Base-by-base conservation (phyloP, 768 basidiomycete genomes). In the Suillus ampliporus region DNA sequence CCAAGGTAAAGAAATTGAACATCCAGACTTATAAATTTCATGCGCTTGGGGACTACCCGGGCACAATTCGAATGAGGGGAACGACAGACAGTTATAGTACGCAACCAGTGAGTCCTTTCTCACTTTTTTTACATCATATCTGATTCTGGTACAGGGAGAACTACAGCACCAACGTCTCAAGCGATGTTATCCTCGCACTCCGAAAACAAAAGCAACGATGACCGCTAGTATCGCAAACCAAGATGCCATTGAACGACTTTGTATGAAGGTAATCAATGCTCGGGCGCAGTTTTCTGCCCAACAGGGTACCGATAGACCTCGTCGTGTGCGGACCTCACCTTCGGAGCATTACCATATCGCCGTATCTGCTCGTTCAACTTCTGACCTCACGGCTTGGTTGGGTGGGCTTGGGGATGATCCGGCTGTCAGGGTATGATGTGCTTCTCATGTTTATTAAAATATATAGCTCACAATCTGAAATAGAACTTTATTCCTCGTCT, bases 11-110 rank as follows among this genome's bases (percentile, higher is more conserved):
- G 26, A n/a, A 35, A 31, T 26, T 64, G 0, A 66, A 66, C 15
- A 44, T 66, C 2, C 13, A 15, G 5, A 62, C 64, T 23, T 67
- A 62, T 52, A 62, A 65, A 21, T 57, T 44, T 41, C 66, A 67
- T 21, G 43, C 66, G 3, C 50, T 67, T 17, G 58, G 57, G 13
- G 66, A 67, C 35, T 66, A 64, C 40, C 59, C 60, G 0, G 35
- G 52, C 28, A 56, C 53, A 13, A 62, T 67, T 9, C 35, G 34
- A 0, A 7, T 7, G 0, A 74, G 70, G 61, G 77, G 81, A 0
- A 75, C 77, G 7, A 75, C 74, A 4, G 78, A 80, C 51, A 65
- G 59, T 5, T 80, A 76, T 60, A 72, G 75, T 1, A 80, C 78
- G 3, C 72, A 77, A 43, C 41, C 35, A 4, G 50, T 80, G 63